Evolutionary conservation across 169 alveolate species (phyloP), one percentile per base, ranked within the genome.

Genomic region (Plasmodium fragile): DNA sequence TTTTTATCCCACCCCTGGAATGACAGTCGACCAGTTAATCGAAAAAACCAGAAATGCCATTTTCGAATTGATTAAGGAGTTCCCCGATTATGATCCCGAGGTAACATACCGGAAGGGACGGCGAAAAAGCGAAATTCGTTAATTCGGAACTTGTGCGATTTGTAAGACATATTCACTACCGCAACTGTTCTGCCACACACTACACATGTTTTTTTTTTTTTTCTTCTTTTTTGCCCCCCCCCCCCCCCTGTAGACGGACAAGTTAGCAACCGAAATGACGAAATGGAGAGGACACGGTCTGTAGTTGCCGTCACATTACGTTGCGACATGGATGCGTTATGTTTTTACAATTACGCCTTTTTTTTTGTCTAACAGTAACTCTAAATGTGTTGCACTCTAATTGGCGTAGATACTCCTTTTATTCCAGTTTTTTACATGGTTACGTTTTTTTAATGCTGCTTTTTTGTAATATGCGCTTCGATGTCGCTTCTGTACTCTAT

Each of bases 1-100:
- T 43, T 95, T 96, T 82, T 16, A 71, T 18, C 92, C 97, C 43
- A 65, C 93, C 71, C 92, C 52, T 6, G 95, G 93, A 13, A 69
- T 85, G 95, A 85, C 95, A n/a, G 73, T 53, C 22, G 93, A 84
- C 32, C 39, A 79, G n/a, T 73, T 95, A 65, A 90, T 25, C 18
- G 93, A 92, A 71, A 92, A 92, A 83, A 83, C 94, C 22, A 92
- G 95, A 45, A 81, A 71, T 18, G 89, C 79, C 73, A 92, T 95
- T n/a, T 34, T 78, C 32, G 91, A 92, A 2, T 28, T 92, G 89
- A 73, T 92, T 69, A 72, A 83, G 75, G 92, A 81, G 28, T 82
- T 92, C 41, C 95, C 95, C 7, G 93, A 82, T 82, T 92, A 82
- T 36, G 87, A 92, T 77, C 95, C 95, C 4, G 75, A 92, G 83